These are phyloP conservation scores for Cercospora zeina DNA, from an alignment of 2,329 filamentous ascomycete genomes.

Conservation along the genomic window DNA sequence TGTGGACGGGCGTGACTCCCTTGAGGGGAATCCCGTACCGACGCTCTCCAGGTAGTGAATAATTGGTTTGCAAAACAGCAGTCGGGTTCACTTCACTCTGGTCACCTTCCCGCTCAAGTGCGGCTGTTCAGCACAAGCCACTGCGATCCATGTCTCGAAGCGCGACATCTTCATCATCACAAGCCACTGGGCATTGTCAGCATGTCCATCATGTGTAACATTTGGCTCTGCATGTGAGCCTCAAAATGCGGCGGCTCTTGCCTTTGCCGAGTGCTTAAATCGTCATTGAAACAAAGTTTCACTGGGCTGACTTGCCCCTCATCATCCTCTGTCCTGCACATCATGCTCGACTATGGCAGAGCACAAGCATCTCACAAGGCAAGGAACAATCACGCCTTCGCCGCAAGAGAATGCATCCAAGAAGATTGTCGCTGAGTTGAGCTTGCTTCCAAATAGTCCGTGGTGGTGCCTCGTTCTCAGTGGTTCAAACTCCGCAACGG, in stretches of 20 bases:
- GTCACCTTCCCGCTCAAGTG: conserved; percentile 4
- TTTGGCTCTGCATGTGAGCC: neutral
- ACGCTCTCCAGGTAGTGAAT: neutral
- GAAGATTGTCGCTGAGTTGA: neutral
- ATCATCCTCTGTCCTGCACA: conserved; percentile 1
- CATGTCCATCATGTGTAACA: neutral
- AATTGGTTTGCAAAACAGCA: neutral
- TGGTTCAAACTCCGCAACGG: conserved; percentile 9
- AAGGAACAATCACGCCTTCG: neutral
- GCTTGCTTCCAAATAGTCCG: conserved; percentile 12
- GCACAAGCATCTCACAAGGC: neutral
- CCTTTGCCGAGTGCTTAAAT: neutral
- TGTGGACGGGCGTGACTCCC: neutral
- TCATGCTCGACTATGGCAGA: neutral
- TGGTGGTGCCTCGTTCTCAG: neutral
- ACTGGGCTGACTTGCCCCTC: conserved; percentile 1
- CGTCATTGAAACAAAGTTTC: neutral
- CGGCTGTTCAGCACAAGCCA: neutral
- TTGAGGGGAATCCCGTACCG: neutral
- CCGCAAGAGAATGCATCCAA: neutral
- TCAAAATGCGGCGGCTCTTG: neutral
- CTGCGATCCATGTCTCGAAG: neutral
- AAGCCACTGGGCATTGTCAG: neutral
- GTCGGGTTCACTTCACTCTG: neutral
- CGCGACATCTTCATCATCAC: neutral